phyloP scores from a whole-genome alignment of 371 early-diverging fungal genomes.

The Saksenaea vasiformis region DNA sequence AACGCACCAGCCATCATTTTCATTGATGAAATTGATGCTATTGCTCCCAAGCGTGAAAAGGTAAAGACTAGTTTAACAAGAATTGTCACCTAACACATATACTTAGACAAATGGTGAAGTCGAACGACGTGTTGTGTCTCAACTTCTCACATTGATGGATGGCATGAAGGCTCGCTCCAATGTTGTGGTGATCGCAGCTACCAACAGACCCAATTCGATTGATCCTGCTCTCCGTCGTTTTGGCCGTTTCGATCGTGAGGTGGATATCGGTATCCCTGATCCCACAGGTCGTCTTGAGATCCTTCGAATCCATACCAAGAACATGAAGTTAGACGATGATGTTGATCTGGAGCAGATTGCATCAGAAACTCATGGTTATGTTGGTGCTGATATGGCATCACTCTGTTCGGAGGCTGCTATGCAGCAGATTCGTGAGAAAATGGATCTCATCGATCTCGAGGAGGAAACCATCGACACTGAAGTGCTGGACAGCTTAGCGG shows the following conservation, averaged over 20 bases:
- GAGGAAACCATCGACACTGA: conserved; percentile 99
- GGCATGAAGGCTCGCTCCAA: conserved; percentile 98
- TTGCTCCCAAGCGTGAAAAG: conserved; percentile 99
- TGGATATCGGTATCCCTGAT: conserved; percentile 99
- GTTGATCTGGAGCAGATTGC: conserved; percentile 99
- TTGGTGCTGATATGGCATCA: conserved; percentile 99
- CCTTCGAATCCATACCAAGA: conserved; percentile 99
- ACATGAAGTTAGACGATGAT: conserved; percentile 98
- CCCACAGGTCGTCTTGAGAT: conserved; percentile 99
- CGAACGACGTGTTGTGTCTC: conserved; percentile 99
- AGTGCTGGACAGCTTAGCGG: conserved; percentile 95
- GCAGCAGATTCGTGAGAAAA: conserved; percentile 99
- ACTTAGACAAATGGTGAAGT: conserved; percentile 97
- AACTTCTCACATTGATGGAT: conserved; percentile 99
- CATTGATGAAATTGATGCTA: conserved; percentile 99
- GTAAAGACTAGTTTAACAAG: conserved; percentile 23
- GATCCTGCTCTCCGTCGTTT: conserved; percentile 99
- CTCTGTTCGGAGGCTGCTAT: conserved; percentile 99
- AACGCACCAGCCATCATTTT: conserved; percentile 99
- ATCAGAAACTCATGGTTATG: conserved; percentile 98
- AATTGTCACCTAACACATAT: neutral
- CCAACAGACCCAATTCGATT: conserved; percentile 98
- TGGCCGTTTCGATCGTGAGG: conserved; percentile 99
- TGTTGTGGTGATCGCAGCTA: conserved; percentile 98
- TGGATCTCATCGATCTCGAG: conserved; percentile 98